Conservation (phyloP, 2,329 filamentous ascomycete species). For the Aspergillus latus region DNA sequence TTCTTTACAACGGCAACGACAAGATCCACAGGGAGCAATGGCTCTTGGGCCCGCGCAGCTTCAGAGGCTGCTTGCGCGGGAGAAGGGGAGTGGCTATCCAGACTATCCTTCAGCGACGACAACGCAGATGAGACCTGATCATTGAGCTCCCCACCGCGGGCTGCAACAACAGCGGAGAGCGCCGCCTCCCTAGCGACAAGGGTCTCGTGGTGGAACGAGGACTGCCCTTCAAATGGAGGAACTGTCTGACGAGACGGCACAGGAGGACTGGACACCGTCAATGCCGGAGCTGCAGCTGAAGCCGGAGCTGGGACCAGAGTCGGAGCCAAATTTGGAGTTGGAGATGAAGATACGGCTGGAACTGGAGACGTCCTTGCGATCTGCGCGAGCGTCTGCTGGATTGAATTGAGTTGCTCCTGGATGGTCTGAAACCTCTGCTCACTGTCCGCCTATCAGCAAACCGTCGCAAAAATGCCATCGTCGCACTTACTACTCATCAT, state of each 20-base stretch:
- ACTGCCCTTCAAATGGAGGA: conserved; percentile 27
- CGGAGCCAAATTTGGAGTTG: neutral
- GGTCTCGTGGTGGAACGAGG: conserved; percentile 27
- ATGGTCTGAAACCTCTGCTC: conserved; percentile 21
- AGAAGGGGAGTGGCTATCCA: conserved; percentile 15
- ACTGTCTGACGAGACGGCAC: conserved; percentile 18
- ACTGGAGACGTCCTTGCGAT: conserved; percentile 11
- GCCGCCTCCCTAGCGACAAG: conserved; percentile 26
- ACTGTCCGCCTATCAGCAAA: conserved; percentile 7
- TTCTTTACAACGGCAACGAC: conserved; percentile 24
- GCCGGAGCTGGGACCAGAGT: neutral
- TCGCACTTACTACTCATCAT: conserved; percentile 20
- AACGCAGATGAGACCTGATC: conserved; percentile 25
- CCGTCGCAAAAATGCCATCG: too few species aligned
- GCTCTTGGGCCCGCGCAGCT: conserved; percentile 1
- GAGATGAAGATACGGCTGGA: neutral
- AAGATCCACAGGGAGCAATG: conserved; percentile 22
- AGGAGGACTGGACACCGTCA: conserved; percentile 11
- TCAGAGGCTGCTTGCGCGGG: neutral
- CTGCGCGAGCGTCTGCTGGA: conserved; percentile 22
- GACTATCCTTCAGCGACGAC: conserved; percentile 20
- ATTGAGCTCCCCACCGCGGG: conserved; percentile 13
- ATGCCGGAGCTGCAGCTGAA: neutral
- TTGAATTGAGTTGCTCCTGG: conserved; percentile 21
- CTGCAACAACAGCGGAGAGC: conserved; percentile 20